Evolutionary conservation across 768 basidiomycete species (phyloP).

Genomic region (Tremella fuciformis): DNA sequence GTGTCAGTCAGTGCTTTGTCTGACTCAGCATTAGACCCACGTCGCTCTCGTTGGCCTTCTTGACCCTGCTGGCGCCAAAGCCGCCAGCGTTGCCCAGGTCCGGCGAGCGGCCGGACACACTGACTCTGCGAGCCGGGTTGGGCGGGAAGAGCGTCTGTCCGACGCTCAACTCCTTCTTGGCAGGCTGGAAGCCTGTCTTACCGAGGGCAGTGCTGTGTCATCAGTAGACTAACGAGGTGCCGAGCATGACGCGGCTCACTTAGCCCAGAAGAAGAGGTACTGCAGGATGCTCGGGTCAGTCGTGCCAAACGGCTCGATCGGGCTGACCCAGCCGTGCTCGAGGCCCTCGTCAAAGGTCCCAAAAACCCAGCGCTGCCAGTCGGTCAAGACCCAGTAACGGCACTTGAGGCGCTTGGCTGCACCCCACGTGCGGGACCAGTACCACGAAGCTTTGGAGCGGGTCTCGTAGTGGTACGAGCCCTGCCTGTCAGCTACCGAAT

Average conservation of each 20-base stretch:
- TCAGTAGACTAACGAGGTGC: constrained; percentile 7
- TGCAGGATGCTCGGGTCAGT: constrained; percentile 41
- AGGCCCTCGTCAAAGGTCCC: constrained; percentile 45
- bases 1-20: constrained; percentile 3
- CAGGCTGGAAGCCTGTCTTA: constrained; percentile 27
- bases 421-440: constrained; percentile 50
- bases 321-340: constrained; percentile 36
- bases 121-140: constrained; percentile 45
- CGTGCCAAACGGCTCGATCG: constrained; percentile 30
- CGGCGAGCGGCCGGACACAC: constrained; percentile 9
- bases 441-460: constrained; percentile 52
- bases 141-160: constrained; percentile 40
- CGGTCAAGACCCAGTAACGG: constrained; percentile 50
- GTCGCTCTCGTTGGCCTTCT: constrained; percentile 47
- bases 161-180: constrained; percentile 28
- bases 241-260: constrained; percentile 21
- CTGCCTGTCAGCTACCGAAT: constrained; percentile 15
- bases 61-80: constrained; percentile 22
- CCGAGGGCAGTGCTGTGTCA: constrained; percentile 3
- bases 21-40: constrained; percentile 34
- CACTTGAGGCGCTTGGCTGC: constrained; percentile 45
- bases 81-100: constrained; percentile 8
- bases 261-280: constrained; percentile 49
- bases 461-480: constrained; percentile 51
- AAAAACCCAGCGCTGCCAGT: constrained; percentile 52